phyloP scores from a whole-genome alignment of 495 filamentous ascomycete genomes.

The Hypoxylon perforatum region DNA sequence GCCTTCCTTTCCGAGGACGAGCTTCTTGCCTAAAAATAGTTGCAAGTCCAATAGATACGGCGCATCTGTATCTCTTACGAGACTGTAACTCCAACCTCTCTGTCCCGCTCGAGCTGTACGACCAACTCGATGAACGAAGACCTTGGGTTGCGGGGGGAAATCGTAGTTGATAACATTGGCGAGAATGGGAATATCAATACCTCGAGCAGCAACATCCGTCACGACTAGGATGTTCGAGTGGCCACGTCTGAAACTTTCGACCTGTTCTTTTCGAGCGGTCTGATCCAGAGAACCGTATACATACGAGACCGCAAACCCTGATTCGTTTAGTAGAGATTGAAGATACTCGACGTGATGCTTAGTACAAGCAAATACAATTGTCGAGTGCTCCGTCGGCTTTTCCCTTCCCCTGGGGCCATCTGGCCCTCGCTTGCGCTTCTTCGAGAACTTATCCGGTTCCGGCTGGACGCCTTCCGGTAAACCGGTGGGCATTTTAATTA shows the following conservation, averaged over 20 bases:
- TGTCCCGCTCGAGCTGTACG: conserved; percentile 93
- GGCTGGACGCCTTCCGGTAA: conserved; percentile 63
- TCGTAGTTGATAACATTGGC: conserved; percentile 99
- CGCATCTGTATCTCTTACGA: conserved; percentile 84
- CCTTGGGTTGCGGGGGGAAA: conserved; percentile 95
- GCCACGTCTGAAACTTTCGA: conserved; percentile 86
- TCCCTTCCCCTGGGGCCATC: conserved; percentile 58
- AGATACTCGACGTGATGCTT: conserved; percentile 99
- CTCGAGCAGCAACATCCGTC: conserved; percentile 95
- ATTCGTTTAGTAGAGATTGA: conserved; percentile 72
- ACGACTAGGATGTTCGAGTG: conserved; percentile 92
- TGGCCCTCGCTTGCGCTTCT: conserved; percentile 75
- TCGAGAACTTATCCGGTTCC: conserved; percentile 61
- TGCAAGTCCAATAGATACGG: conserved; percentile 96
- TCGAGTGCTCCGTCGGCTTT: conserved; percentile 81
- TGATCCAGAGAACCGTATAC: conserved; percentile 95
- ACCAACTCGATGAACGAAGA: conserved; percentile 96
- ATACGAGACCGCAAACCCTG: conserved; percentile 89
- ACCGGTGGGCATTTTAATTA: conserved; percentile 93
- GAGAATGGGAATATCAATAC: conserved; percentile 96
- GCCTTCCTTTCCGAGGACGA: conserved; percentile 72
- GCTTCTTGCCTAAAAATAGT: conserved; percentile 84
- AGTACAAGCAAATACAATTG: conserved; percentile 92
- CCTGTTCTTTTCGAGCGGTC: conserved; percentile 88
- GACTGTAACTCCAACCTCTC: conserved; percentile 92